Evolutionary conservation across 768 basidiomycete species (phyloP), one percentile per base, ranked within the genome.

Genomic region (Pleurotus tuoliensis): DNA sequence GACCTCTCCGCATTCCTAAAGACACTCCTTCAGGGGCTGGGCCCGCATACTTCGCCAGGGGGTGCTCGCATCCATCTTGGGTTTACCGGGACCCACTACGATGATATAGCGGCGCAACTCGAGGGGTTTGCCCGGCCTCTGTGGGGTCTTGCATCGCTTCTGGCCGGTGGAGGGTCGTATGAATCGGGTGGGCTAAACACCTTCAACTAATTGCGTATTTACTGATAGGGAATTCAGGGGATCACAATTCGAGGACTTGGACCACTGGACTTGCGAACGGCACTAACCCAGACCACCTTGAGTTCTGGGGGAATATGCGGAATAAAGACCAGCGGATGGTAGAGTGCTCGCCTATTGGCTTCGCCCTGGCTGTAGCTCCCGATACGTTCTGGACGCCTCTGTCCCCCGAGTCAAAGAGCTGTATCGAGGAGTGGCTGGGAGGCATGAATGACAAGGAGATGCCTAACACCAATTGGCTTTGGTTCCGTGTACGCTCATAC

Each of bases 391-490:
- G 84, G 81, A 79, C 86, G 64, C 78, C 78, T 13, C 66, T 88
- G n/a, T 73, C 71, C 50, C 71, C 75, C 3, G 70, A 76, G 57
- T 80, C 76, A 9, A 84, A 85, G 69, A 68, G 67, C 57, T 77
- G 83, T 58, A 75, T 90, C 39, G 86, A 82, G 60, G 71, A 71
- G 9, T 90, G 88, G 85, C 74, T 90, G 3, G 82, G 84, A 6
- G 82, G 84, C 0, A 89, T 90, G 80, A 90, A 89, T 64, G 84
- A 86, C 68, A 90, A 89, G 73, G 80, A 86, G 59, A 90, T 90
- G 87, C 87, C 88, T 22, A 87, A 90, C 64, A 90, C 88, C 5
- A 90, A 90, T 63, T 90, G 88, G 87, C 75, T 92, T 5, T 90
- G 88, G 88, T 90, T 90, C 70, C 77, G 88, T 56, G 87, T 84